Percentiles rank a stretch among this genome's conserved stretches.
Conservation (phyloP, 192 early-diverging fungal species). For the Gigaspora rosea region DNA sequence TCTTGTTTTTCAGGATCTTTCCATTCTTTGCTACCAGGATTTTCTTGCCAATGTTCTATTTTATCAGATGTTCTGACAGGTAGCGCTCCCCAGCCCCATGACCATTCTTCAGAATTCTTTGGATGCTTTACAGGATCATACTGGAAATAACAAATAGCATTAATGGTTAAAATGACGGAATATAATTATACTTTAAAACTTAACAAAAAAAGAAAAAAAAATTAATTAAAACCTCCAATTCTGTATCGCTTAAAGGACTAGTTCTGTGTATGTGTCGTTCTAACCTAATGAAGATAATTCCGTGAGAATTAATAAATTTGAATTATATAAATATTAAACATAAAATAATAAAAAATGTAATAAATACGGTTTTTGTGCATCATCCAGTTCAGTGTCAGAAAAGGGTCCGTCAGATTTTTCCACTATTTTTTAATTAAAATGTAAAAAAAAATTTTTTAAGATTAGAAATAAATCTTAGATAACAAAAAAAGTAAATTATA, state of each 20-base stretch:
- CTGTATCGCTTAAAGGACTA: conserved; percentile 61
- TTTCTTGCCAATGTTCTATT: conserved; percentile 37
- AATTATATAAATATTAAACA: too few relatives aligned
- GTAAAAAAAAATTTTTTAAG: too few relatives aligned
- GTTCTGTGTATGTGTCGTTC: conserved; percentile 28
- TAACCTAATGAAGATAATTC: too few relatives aligned
- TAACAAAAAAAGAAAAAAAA: background rate
- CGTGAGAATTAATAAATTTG: too few relatives aligned
- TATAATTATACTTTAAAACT: background rate
- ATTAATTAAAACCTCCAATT: conserved; percentile 49
- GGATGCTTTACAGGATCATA: conserved; percentile 6
- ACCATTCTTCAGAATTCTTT: conserved; percentile 52
- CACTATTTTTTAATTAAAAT: background rate
- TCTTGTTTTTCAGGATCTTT: conserved; percentile 33
- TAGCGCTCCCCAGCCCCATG: conserved; percentile 74
- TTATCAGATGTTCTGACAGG: conserved; percentile 56
- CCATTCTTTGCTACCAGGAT: conserved; percentile 36
- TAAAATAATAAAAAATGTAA: background rate
- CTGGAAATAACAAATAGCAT: background rate
- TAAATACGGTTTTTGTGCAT: conserved; percentile 13
- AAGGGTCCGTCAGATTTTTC: conserved; percentile 26
- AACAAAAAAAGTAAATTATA: too few relatives aligned
- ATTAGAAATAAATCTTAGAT: too few relatives aligned
- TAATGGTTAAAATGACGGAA: background rate
- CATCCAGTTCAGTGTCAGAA: conserved; percentile 30